Conservation (phyloP, 129 eudicot genomes). For the sunflower (Helianthus annuus) region DNA sequence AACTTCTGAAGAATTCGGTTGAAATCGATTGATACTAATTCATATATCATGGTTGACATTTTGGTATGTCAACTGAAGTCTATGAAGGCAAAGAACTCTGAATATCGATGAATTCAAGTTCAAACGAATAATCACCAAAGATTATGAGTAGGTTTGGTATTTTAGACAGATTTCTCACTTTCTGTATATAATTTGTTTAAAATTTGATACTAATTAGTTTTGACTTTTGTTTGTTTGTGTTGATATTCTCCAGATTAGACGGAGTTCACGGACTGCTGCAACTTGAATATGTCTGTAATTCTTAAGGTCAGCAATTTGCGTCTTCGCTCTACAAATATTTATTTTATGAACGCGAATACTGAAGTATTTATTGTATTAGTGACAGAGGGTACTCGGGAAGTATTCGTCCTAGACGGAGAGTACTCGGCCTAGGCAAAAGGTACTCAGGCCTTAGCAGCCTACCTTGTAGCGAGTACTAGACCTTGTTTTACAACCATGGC, state of each 20-base stretch:
- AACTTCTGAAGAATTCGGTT: slow-evolving; percentile 7
- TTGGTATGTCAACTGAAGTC: not conserved
- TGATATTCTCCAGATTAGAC: not conserved
- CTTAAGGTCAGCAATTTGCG: not conserved
- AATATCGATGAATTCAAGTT: not conserved
- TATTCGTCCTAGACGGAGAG: too few species aligned
- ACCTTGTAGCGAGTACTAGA: too few species aligned
- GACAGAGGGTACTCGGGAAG: not conserved
- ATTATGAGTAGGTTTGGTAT: slow-evolving; percentile 2
- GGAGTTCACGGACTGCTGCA: not conserved
- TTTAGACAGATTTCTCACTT: not conserved
- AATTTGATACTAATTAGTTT: not conserved
- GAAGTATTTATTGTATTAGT: not conserved
- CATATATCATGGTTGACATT: not conserved
- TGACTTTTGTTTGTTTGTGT: not conserved
- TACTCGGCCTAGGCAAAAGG: too few species aligned
- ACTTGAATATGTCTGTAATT: not conserved
- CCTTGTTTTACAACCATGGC: too few species aligned
- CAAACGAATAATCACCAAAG: not conserved
- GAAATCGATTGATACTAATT: not conserved
- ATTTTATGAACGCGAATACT: not conserved
- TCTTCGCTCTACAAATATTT: not conserved
- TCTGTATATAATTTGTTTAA: not conserved
- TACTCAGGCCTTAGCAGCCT: too few species aligned
- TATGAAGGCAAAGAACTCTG: not conserved